These are phyloP conservation scores for Ramaria rubella DNA, from an alignment of 768 basidiomycete genomes.

Conservation along the genomic window DNA sequence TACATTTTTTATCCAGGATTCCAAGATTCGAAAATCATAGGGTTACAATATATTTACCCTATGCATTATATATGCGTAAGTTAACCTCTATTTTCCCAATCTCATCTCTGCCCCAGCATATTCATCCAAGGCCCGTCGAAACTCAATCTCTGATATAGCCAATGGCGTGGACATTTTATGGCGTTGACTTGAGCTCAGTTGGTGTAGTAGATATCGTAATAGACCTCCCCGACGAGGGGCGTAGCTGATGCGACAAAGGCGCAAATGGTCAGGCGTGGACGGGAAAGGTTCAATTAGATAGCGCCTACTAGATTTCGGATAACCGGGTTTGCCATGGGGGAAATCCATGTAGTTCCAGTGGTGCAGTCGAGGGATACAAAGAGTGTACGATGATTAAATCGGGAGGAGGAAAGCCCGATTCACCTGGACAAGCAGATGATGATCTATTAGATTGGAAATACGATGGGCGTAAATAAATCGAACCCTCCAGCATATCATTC, in stretches of 20 bases:
- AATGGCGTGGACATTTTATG: not conserved
- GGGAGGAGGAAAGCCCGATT: constrained; percentile 53
- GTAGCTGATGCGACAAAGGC: not conserved
- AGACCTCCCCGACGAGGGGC: constrained; percentile 5
- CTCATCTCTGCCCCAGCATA: constrained; percentile 72
- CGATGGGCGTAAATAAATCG: constrained; percentile 11
- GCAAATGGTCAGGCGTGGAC: not conserved
- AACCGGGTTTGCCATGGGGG: constrained; percentile 84
- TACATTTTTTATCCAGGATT: too few relatives aligned
- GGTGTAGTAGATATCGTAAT: not conserved
- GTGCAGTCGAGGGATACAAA: constrained; percentile 35
- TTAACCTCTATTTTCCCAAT: constrained; percentile 62
- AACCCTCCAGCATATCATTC: constrained; percentile 54
- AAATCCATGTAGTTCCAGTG: constrained; percentile 66
- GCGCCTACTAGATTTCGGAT: constrained; percentile 70
- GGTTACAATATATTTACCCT: not conserved
- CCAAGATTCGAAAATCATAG: too few relatives aligned
- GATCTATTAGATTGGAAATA: too few relatives aligned
- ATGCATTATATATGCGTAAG: not conserved
- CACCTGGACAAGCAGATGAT: constrained; percentile 29
- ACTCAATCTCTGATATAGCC: constrained; percentile 30
- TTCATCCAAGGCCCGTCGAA: constrained; percentile 67
- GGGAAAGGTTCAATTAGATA: not conserved
- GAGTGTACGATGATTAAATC: constrained; percentile 75
- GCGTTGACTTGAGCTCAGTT: not conserved